Evolutionary conservation across 2,329 filamentous ascomycete species (phyloP).

Genomic region (Pseudocercospora fuligena): DNA sequence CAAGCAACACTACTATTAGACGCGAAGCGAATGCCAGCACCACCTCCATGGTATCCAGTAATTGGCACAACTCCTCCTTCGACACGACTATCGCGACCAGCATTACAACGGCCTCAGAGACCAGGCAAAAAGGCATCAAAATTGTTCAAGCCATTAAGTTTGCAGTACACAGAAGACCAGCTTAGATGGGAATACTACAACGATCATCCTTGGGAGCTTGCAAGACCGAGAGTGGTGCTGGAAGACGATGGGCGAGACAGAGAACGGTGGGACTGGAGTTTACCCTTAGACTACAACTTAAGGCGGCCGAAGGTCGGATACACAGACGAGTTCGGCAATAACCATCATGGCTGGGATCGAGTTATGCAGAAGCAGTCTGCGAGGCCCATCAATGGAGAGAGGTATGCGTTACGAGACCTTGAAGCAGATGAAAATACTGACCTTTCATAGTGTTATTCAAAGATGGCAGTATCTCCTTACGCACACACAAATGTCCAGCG

Average conservation of each 20-base stretch:
- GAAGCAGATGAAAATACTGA: no score
- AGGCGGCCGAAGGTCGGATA: constrained; percentile 27
- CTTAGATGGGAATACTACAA: constrained; percentile 82
- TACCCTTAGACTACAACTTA: constrained; percentile 36
- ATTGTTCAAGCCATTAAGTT: constrained; percentile 77
- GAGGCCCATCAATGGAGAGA: constrained; percentile 71
- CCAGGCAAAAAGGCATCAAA: constrained; percentile 71
- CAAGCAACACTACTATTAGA: constrained; percentile 57
- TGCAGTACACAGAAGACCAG: constrained; percentile 81
- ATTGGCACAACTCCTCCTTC: constrained; percentile 64
- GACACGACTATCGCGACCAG: constrained; percentile 62
- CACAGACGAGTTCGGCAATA: constrained; percentile 34
- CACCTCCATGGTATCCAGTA: constrained; percentile 63
- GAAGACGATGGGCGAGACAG: constrained; percentile 85
- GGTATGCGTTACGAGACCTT: constrained; percentile 31
- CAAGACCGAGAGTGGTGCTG: constrained; percentile 80
- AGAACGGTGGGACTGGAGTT: constrained; percentile 76
- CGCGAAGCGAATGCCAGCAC: constrained; percentile 45
- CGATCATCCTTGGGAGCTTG: constrained; percentile 97
- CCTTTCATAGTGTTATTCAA: constrained; percentile 76
- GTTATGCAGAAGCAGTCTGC: constrained; percentile 69
- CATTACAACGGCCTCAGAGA: constrained; percentile 54
- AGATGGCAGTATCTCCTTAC: constrained; percentile 86
- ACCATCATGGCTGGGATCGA: constrained; percentile 52
- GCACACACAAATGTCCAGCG: constrained; percentile 42